Base-by-base conservation (phyloP, 108 stramenopile species). In the Nitzschia putrida region DNA sequence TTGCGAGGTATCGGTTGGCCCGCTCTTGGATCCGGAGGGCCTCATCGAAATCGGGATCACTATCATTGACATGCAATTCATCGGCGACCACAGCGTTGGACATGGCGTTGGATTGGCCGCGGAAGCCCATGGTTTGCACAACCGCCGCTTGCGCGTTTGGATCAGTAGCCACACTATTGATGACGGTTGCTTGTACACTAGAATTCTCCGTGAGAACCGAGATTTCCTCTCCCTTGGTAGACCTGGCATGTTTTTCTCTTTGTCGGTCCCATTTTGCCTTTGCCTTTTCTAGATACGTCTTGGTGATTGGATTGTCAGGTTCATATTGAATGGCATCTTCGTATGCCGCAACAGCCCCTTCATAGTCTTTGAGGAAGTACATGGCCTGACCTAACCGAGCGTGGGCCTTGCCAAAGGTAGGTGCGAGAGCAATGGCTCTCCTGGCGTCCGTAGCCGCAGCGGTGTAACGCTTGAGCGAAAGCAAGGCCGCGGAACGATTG, bases 381-480 rank as follows among this genome's bases (percentile, higher is more conserved):
- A 92, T 63, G 8, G 90, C 84, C 72, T 91, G 90, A 18, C 94
- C 94, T 56, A 95, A 72, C 7, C 94, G 86, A 14, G 93, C 90
- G 71, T 95, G 93, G 4, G 96, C 98, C 82, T 98, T 97, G 39
- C 96, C 85, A 82, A 96, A 98, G 8, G 88, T 92, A 7, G 91
- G 90, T 47, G 92, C 91, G 60, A 95, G 49, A 23, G 89, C 89
- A 61, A 90, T 81, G 47, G 94, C 94, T 16, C 94, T 85, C 7
- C 85, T 77, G 7, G 91, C 89, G 66, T 95, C 94, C 1, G 84
- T 88, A 23, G 90, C 90, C 0, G 94, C 94, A 8, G 87, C 88
- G 0, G 86, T 78, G 68, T 95, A 95, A 54, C 89, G 81, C 66
- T 91, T 90, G 16, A 95, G 72, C 26, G 83, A 86, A 8, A 92